Conservation (phyloP, 192 early-diverging fungal species). For the Backusella luteola region DNA sequence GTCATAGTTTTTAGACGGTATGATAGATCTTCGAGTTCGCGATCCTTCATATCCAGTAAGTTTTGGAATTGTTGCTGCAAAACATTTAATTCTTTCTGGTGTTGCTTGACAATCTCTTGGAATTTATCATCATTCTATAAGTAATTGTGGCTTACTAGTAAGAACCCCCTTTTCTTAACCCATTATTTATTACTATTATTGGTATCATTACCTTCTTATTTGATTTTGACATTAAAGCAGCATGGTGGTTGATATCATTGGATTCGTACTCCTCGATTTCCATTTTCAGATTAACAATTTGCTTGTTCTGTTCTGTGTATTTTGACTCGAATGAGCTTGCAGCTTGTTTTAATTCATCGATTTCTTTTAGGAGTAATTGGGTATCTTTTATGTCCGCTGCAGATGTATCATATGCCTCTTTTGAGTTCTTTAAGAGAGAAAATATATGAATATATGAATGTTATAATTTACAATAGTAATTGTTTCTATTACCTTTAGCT, state of each 20-base stretch:
- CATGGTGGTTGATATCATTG: neutral
- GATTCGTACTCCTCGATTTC: neutral
- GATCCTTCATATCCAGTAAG: constrained; percentile 28
- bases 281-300: neutral
- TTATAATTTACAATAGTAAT: neutral
- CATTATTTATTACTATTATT: neutral
- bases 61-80: constrained; percentile 24
- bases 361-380: neutral
- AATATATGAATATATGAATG: neutral
- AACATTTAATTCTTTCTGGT: constrained; percentile 25
- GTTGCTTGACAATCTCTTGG: constrained; percentile 12
- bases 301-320: neutral
- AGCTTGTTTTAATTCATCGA: neutral
- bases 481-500: neutral
- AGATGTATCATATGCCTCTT: neutral
- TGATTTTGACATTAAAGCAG: neutral
- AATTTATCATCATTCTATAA: neutral
- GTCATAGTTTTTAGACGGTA: constrained; percentile 9
- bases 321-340: neutral
- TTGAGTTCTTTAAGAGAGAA: neutral
- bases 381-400: neutral
- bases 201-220: neutral
- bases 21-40: constrained; percentile 18
- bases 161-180: neutral
- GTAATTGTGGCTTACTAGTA: neutral